These are phyloP conservation scores for Westerdykella sp. DNA, from an alignment of 2,329 filamentous ascomycete species.

Conservation along the genomic window DNA sequence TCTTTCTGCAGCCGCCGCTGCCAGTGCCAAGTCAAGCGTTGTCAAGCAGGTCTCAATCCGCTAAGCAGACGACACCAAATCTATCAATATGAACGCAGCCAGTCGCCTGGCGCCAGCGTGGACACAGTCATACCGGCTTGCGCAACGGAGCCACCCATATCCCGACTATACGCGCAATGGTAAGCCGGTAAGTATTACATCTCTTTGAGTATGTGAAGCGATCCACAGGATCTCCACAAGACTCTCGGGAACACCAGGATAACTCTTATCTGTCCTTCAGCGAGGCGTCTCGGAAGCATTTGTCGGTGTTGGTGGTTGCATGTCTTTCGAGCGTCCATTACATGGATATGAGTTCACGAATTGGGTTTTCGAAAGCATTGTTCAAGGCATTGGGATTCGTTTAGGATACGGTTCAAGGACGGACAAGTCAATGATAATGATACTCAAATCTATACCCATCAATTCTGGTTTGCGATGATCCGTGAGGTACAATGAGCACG, in stretches of 20 bases:
- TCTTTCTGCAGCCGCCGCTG: conserved; percentile 58
- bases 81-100: neutral
- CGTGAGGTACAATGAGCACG: too few species aligned
- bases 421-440: too few species aligned
- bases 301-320: conserved; percentile 1
- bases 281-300: conserved; percentile 5
- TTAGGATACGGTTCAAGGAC: too few species aligned
- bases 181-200: conserved; percentile 40
- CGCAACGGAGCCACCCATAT: conserved; percentile 31
- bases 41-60: conserved; percentile 81
- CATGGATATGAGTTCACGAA: too few species aligned
- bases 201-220: conserved; percentile 37
- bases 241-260: neutral
- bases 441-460: too few species aligned
- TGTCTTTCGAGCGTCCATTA: neutral
- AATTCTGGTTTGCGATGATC: too few species aligned
- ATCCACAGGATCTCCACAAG: conserved; percentile 11
- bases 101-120: neutral
- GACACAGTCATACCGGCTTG: conserved; percentile 16
- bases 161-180: conserved; percentile 38
- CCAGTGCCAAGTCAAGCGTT: conserved; percentile 67
- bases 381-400: too few species aligned
- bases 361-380: too few species aligned
- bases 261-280: neutral
- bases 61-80: conserved; percentile 13